Conservation (phyloP, 306 rosid species). For the Carpinus viminea region DNA sequence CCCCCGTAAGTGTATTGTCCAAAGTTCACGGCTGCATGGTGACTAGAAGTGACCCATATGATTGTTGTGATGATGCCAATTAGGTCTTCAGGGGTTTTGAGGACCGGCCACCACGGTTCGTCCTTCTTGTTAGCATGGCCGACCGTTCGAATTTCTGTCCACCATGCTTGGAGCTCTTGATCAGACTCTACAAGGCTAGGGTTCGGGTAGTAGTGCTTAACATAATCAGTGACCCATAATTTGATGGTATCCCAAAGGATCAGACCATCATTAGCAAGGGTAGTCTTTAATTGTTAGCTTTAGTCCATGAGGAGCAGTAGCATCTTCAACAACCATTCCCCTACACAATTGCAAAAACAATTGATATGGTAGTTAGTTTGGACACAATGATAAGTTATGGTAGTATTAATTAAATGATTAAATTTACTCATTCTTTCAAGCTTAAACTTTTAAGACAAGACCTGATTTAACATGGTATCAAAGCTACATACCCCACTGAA, state of each 20-base stretch:
- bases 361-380: no score
- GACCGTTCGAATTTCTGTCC: conserved; percentile 64
- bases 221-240: conserved; percentile 66
- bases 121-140: conserved; percentile 81
- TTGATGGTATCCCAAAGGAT: conserved; percentile 65
- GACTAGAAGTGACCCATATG: conserved; percentile 70
- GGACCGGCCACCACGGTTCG: conserved; percentile 80
- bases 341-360: conserved; percentile 1
- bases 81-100: conserved; percentile 55
- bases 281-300: conserved; percentile 65
- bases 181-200: conserved; percentile 43
- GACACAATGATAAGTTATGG: no score
- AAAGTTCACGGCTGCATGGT: conserved; percentile 82
- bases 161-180: conserved; percentile 82
- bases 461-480: no score
- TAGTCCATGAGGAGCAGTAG: conserved; percentile 65
- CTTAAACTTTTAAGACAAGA: no score
- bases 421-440: no score
- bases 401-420: no score
- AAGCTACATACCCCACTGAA: no score
- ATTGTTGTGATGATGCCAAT: conserved; percentile 51
- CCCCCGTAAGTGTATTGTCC: conserved; percentile 68
- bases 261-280: conserved; percentile 77
- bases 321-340: conserved; percentile 68
- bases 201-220: conserved; percentile 52